phyloP scores from a whole-genome alignment of 306 rosid species.

The Vigna radiata region DNA sequence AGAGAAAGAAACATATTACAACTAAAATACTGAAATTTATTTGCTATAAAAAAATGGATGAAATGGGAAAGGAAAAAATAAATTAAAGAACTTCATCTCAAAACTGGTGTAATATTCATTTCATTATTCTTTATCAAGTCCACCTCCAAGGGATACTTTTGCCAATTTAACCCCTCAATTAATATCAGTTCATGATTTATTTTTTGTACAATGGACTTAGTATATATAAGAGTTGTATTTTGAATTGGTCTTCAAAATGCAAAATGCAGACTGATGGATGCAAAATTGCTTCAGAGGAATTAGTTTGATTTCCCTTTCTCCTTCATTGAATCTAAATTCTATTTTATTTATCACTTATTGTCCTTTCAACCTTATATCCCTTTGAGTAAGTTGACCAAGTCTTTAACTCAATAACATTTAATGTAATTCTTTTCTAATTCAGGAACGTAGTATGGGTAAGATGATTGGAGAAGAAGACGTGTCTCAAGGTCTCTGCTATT shows the following conservation, averaged over 20 bases:
- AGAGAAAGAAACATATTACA: slow-evolving; percentile 44
- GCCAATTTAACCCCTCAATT: not conserved
- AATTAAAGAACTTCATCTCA: slow-evolving; percentile 12
- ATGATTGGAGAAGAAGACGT: too few relatives aligned
- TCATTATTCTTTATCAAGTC: slow-evolving; percentile 12
- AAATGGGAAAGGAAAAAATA: not conserved
- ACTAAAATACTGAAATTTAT: slow-evolving; percentile 30
- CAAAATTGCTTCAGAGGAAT: too few relatives aligned
- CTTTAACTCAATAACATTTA: too few relatives aligned
- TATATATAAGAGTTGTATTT: slow-evolving; percentile 7
- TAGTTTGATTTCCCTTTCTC: too few relatives aligned
- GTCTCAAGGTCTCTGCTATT: too few relatives aligned
- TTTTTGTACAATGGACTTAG: not conserved
- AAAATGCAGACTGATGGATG: too few relatives aligned
- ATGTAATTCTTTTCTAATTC: too few relatives aligned
- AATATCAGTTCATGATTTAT: not conserved
- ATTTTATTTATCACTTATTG: too few relatives aligned
- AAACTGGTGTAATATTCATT: slow-evolving; percentile 25
- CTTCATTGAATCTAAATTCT: too few relatives aligned
- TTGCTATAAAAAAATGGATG: slow-evolving; percentile 3
- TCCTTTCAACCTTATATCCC: too few relatives aligned
- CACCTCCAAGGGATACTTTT: not conserved
- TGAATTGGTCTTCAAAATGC: not conserved
- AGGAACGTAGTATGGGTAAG: too few relatives aligned
- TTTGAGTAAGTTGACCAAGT: too few relatives aligned